A percentile compares a stretch with the other conserved stretches of the same genome.
Evolutionary conservation across 495 filamentous ascomycete genomes (phyloP).

Genomic region (Xylaria bambusicola): DNA sequence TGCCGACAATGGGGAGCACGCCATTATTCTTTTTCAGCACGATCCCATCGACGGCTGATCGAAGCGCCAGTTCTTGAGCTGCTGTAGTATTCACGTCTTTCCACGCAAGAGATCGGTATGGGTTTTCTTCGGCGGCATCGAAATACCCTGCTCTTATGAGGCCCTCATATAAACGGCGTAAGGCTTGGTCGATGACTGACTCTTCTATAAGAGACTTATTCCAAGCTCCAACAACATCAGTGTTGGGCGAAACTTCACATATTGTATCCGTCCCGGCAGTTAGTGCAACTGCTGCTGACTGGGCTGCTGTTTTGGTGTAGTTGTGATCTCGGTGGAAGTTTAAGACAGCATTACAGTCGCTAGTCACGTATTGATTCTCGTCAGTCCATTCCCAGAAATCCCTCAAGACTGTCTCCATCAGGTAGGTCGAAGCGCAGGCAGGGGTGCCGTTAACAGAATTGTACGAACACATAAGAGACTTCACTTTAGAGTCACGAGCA

Average conservation of each 20-base stretch:
- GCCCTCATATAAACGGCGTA: constrained; percentile 57
- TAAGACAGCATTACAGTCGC: constrained; percentile 60
- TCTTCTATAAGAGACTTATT: constrained; percentile 36
- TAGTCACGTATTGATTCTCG: constrained; percentile 57
- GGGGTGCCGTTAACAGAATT: constrained; percentile 64
- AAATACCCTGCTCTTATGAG: constrained; percentile 63
- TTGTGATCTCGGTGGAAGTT: constrained; percentile 60
- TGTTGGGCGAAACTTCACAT: constrained; percentile 58
- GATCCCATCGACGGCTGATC: constrained; percentile 61
- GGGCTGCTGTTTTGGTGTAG: constrained; percentile 49
- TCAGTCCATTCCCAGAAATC: constrained; percentile 53
- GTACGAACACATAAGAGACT: constrained; percentile 65
- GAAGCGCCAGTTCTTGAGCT: constrained; percentile 56
- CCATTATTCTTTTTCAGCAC: constrained; percentile 64
- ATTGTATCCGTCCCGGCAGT: constrained; percentile 63
- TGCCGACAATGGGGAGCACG: constrained; percentile 39
- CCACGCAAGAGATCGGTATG: constrained; percentile 57
- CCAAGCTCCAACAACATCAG: constrained; percentile 47
- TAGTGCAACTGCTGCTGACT: constrained; percentile 54
- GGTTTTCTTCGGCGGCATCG: constrained; percentile 43
- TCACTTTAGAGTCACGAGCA: constrained; percentile 53
- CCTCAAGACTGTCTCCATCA: constrained; percentile 59
- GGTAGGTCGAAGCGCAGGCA: constrained; percentile 55
- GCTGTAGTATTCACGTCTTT: constrained; percentile 54
- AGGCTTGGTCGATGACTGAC: constrained; percentile 49